Conservation (phyloP, 2,329 filamentous ascomycete genomes). For the Beauveria varroae region DNA sequence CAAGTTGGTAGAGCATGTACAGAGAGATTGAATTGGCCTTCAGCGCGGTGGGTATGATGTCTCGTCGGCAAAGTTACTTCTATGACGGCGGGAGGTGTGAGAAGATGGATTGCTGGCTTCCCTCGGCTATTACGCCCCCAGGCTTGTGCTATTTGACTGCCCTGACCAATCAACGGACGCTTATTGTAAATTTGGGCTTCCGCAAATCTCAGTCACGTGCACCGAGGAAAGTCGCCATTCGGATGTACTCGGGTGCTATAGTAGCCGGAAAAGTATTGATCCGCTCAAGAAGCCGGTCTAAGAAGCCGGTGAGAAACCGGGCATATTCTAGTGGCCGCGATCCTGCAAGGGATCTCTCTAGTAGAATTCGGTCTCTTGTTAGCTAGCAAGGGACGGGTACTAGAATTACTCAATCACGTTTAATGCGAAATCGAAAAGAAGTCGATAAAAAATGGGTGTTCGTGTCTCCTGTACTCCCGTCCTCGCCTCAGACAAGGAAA, state of each 20-base stretch:
- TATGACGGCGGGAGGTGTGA: neutral
- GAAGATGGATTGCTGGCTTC: constrained; percentile 3
- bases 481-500: neutral
- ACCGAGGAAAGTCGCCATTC: neutral
- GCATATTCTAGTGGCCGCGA: neutral
- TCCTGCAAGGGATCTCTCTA: too few species aligned
- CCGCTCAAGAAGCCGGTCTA: neutral
- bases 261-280: neutral
- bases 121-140: constrained; percentile 12
- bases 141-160: neutral
- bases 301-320: constrained; percentile 2
- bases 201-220: constrained; percentile 2
- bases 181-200: constrained; percentile 11
- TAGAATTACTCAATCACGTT: too few species aligned
- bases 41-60: neutral
- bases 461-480: neutral
- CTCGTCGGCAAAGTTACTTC: neutral
- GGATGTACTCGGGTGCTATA: constrained; percentile 2
- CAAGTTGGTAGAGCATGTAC: neutral
- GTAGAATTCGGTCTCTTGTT: neutral
- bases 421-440: neutral
- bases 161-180: constrained; percentile 7
- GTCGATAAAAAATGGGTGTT: neutral
- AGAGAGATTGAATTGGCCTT: neutral
- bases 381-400: too few species aligned